These are phyloP conservation scores for Hyaloscypha bicolor DNA, from an alignment of 495 filamentous ascomycete genomes.

Conservation along the genomic window DNA sequence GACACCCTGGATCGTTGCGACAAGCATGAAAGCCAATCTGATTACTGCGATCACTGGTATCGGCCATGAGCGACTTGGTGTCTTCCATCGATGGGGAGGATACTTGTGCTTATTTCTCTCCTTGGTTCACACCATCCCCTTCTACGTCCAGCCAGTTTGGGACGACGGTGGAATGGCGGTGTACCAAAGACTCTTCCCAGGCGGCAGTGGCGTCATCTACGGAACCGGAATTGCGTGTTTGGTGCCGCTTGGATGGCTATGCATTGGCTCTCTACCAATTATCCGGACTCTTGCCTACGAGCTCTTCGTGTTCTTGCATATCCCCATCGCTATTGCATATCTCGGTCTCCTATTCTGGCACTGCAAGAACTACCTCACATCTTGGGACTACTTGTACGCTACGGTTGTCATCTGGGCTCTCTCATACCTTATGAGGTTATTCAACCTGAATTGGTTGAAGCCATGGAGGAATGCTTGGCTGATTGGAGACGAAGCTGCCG, in stretches of 20 bases:
- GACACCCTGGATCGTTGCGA: slow-evolving; percentile 90
- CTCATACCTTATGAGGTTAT: slow-evolving; percentile 65
- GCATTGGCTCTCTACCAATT: slow-evolving; percentile 78
- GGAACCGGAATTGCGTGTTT: slow-evolving; percentile 88
- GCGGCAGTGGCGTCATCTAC: slow-evolving; percentile 69
- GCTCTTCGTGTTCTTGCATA: slow-evolving; percentile 78
- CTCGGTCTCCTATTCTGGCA: slow-evolving; percentile 94
- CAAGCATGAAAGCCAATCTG: slow-evolving; percentile 89
- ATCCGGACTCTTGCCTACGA: slow-evolving; percentile 70
- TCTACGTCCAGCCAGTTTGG: slow-evolving; percentile 86
- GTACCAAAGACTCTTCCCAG: slow-evolving; percentile 65
- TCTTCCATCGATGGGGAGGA: slow-evolving; percentile 91
- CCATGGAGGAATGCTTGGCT: slow-evolving; percentile 78
- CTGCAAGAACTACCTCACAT: slow-evolving; percentile 86
- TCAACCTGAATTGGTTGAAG: slow-evolving; percentile 85
- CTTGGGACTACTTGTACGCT: slow-evolving; percentile 87
- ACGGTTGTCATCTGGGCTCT: slow-evolving; percentile 77
- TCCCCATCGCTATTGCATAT: slow-evolving; percentile 78
- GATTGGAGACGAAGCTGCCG: slow-evolving; percentile 83
- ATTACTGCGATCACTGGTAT: slow-evolving; percentile 86
- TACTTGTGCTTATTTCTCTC: slow-evolving; percentile 84
- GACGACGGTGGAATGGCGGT: slow-evolving; percentile 69
- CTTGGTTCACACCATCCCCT: slow-evolving; percentile 83
- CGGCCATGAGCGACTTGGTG: slow-evolving; percentile 88
- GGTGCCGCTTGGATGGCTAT: slow-evolving; percentile 78